A percentile compares a stretch with the other conserved stretches of the same genome.
phyloP scores from a whole-genome alignment of 2,329 filamentous ascomycete genomes.

The Cladosporium sp. region DNA sequence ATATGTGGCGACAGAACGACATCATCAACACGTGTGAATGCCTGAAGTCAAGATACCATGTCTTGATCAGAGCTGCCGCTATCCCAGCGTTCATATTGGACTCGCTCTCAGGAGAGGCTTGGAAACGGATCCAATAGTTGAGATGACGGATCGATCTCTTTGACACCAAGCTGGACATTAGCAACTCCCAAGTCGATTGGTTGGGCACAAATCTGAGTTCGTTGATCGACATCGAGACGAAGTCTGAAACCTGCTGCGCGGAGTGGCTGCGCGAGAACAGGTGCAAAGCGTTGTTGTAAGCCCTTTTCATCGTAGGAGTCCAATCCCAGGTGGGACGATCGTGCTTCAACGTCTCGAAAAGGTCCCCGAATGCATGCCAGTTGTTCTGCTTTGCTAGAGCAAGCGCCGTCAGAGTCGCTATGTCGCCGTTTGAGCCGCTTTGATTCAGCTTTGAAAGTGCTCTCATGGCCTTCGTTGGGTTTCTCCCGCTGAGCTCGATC shows the following conservation, averaged over 20 bases:
- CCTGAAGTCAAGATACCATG: conserved; percentile 23
- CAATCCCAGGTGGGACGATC: neutral
- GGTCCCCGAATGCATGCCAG: neutral
- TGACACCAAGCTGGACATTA: conserved; percentile 23
- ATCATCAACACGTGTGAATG: conserved; percentile 27
- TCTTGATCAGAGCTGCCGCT: conserved; percentile 21
- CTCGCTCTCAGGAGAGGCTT: conserved; percentile 15
- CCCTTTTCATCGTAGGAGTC: neutral
- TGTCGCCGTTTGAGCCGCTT: neutral
- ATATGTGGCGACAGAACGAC: conserved; percentile 23
- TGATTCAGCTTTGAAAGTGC: neutral
- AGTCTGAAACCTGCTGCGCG: conserved; percentile 23
- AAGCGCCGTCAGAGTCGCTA: neutral
- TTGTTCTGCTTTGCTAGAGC: conserved; percentile 3
- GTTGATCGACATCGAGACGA: conserved; percentile 22
- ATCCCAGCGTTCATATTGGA: conserved; percentile 17
- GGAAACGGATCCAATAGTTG: conserved; percentile 22
- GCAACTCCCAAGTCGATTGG: conserved; percentile 20
- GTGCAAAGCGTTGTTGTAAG: conserved; percentile 20
- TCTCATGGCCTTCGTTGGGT: neutral
- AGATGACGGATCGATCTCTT: conserved; percentile 19
- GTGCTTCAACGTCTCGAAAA: neutral
- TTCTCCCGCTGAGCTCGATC: conserved; percentile 1
- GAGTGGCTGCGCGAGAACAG: conserved; percentile 18
- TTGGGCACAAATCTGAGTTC: conserved; percentile 22